Evolutionary conservation across 192 early-diverging fungal genomes (phyloP).

Genomic region (Thamnidium elegans): DNA sequence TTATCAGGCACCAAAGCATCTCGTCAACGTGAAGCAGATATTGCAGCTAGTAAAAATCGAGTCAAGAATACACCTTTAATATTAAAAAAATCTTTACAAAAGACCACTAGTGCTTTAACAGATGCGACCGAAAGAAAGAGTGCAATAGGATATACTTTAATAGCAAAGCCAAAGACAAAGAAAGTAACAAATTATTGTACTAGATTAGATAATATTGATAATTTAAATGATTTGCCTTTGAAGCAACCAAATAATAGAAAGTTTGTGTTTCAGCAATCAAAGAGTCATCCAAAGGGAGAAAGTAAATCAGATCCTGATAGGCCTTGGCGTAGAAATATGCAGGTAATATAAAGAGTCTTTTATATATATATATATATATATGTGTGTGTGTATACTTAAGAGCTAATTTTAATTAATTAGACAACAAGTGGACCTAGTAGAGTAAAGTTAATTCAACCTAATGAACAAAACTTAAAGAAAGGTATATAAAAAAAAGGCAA

Average conservation of each 20-base stretch:
- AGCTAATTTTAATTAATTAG: background rate
- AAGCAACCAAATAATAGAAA: background rate
- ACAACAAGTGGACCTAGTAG: conserved; percentile 6
- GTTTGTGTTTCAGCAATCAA: background rate
- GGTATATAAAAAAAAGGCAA: background rate
- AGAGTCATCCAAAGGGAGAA: background rate
- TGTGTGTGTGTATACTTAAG: too few species aligned
- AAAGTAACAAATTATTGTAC: background rate
- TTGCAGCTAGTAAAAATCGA: background rate
- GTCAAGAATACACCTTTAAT: too few species aligned
- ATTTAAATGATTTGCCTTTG: conserved; percentile 1
- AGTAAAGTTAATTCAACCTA: conserved; percentile 8
- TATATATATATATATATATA: too few species aligned
- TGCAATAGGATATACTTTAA: background rate
- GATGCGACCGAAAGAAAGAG: background rate
- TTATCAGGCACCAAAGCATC: conserved; percentile 2
- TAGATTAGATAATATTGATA: conserved; percentile 14
- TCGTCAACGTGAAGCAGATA: conserved; percentile 4
- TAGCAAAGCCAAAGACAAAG: conserved; percentile 1
- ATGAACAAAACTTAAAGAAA: conserved; percentile 8
- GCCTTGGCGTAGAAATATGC: conserved; percentile 19
- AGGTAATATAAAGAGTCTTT: too few species aligned
- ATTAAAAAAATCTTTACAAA: background rate
- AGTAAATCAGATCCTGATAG: conserved; percentile 2
- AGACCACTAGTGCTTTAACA: too few species aligned